phyloP scores from a whole-genome alignment of 306 rosid species.

The Sicyos edulis region DNA sequence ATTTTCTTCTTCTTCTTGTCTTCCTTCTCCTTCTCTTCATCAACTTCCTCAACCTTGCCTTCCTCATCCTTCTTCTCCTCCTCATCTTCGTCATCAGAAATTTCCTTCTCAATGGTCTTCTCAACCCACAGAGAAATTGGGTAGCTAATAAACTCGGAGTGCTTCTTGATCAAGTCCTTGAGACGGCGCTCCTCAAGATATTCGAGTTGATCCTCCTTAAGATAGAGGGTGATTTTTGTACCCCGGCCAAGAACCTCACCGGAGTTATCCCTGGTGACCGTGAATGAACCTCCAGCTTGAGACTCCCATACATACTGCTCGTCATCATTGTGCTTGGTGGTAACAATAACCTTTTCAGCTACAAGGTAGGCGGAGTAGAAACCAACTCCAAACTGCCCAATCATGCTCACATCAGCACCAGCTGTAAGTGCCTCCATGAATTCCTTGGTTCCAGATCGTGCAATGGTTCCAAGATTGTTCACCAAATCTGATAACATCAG shows the following conservation, averaged over 20 bases:
- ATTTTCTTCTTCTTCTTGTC: constrained; percentile 85
- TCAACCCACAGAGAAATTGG: constrained; percentile 90
- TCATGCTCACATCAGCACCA: constrained; percentile 98
- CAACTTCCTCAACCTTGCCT: constrained; percentile 83
- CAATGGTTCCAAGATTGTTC: constrained; percentile 92
- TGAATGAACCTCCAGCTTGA: too few relatives aligned
- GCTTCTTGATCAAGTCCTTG: constrained; percentile 89
- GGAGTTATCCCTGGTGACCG: constrained; percentile 70
- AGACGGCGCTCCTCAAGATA: constrained; percentile 84
- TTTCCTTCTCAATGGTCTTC: constrained; percentile 87
- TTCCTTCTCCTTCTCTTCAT: constrained; percentile 79
- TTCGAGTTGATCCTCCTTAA: constrained; percentile 95
- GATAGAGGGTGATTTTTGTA: constrained; percentile 61
- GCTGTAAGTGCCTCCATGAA: constrained; percentile 98
- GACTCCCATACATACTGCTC: constrained; percentile 96
- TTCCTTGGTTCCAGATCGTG: constrained; percentile 95
- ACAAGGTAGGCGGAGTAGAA: constrained; percentile 92
- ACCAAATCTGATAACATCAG: constrained; percentile 85
- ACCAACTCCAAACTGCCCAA: constrained; percentile 97
- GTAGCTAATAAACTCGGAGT: constrained; percentile 92
- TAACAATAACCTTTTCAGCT: constrained; percentile 81
- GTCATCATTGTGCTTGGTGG: constrained; percentile 87
- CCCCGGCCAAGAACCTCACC: constrained; percentile 87
- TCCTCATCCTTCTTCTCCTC: constrained; percentile 92
- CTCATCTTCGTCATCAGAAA: constrained; percentile 88